Conservation (phyloP, 2,329 filamentous ascomycete genomes). For the Exophiala alcalophila region DNA sequence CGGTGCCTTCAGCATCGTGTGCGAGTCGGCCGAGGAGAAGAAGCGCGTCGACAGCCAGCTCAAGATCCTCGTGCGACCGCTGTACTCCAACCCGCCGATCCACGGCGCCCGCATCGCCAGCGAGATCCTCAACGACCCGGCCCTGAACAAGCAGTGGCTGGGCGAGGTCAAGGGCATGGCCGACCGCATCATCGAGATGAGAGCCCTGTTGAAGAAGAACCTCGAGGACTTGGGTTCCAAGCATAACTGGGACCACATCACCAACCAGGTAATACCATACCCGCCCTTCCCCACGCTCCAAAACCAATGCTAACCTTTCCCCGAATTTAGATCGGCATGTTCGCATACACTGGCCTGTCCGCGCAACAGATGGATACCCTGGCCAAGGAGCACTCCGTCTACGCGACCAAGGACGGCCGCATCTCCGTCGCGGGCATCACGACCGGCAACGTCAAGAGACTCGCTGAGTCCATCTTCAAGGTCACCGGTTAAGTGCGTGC, state of each 20-base stretch:
- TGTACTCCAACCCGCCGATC: slow-evolving; percentile 98
- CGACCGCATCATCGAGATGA: slow-evolving; percentile 98
- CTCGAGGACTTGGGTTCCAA: slow-evolving; percentile 91
- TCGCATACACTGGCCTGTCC: slow-evolving; percentile 92
- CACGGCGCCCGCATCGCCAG: slow-evolving; percentile 93
- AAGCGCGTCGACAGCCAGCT: slow-evolving; percentile 94
- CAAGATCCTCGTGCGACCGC: slow-evolving; percentile 93
- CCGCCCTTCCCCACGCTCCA: too few relatives aligned
- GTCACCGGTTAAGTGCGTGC: slow-evolving; percentile 46
- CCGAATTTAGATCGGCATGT: slow-evolving; percentile 91
- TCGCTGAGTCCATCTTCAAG: slow-evolving; percentile 52
- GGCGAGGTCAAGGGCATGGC: slow-evolving; percentile 98
- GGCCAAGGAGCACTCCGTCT: slow-evolving; percentile 94
- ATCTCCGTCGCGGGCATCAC: slow-evolving; percentile 53
- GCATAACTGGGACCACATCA: slow-evolving; percentile 99
- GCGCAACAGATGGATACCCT: slow-evolving; percentile 87
- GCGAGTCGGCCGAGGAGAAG: slow-evolving; percentile 81
- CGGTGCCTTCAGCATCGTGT: slow-evolving; percentile 91
- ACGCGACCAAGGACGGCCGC: slow-evolving; percentile 75
- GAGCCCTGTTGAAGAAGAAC: slow-evolving; percentile 87
- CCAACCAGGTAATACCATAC: slow-evolving; percentile 64
- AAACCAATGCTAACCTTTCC: too few relatives aligned
- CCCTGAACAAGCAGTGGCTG: slow-evolving; percentile 90
- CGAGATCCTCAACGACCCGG: slow-evolving; percentile 81
- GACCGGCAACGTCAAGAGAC: slow-evolving; percentile 48